phyloP scores from a whole-genome alignment of 2,329 filamentous ascomycete genomes.

The Lecanosticta acicola region DNA sequence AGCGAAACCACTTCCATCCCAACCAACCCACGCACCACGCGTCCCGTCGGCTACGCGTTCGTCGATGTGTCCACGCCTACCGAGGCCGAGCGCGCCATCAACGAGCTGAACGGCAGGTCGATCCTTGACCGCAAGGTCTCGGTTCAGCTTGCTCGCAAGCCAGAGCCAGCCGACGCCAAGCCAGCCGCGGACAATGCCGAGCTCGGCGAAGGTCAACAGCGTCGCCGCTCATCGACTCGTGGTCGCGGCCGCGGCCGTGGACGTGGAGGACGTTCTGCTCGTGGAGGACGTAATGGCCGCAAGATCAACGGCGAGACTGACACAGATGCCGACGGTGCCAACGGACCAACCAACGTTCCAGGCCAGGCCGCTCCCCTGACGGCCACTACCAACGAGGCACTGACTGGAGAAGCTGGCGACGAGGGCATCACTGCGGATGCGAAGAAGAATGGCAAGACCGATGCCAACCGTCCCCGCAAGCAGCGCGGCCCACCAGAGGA shows the following conservation, averaged over 20 bases:
- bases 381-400: constrained; percentile 49
- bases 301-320: constrained; percentile 29
- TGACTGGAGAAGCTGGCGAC: constrained; percentile 50
- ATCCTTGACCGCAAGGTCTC: constrained; percentile 98
- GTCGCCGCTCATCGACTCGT: constrained; percentile 51
- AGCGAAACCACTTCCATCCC: constrained; percentile 99
- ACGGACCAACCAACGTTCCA: constrained; percentile 48
- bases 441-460: constrained; percentile 40
- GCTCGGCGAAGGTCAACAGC: constrained; percentile 62
- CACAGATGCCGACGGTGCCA: constrained; percentile 38
- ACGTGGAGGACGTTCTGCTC: constrained; percentile 55
- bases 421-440: constrained; percentile 38
- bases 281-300: constrained; percentile 64
- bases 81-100: constrained; percentile 92
- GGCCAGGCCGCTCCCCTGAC: constrained; percentile 47
- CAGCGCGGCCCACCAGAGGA: constrained; percentile 96
- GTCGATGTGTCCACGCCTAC: constrained; percentile 92
- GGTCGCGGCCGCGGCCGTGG: constrained; percentile 54
- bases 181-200: constrained; percentile 63
- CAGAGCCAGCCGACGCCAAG: constrained; percentile 73
- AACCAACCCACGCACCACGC: constrained; percentile 97
- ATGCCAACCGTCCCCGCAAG: constrained; percentile 57
- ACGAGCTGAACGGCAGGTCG: constrained; percentile 93
- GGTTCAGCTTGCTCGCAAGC: constrained; percentile 96
- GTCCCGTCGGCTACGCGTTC: constrained; percentile 97